Conservation (phyloP, 495 filamentous ascomycete genomes). For the Aspergillus cristatus region DNA sequence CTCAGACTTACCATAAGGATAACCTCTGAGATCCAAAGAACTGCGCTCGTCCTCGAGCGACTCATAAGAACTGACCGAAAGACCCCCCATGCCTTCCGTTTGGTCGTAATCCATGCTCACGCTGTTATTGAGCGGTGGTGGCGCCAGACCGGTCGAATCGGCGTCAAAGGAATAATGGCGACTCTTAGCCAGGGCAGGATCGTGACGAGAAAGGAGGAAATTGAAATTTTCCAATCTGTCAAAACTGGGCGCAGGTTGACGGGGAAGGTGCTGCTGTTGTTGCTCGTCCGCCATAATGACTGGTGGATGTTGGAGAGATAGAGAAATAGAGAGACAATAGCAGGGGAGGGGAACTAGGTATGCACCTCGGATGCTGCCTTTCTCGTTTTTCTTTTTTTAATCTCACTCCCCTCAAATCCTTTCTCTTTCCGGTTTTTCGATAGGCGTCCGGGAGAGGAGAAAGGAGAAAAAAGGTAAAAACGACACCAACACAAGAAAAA, state of each 20-base stretch:
- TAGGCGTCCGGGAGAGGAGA: no score
- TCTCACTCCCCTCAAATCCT: no score
- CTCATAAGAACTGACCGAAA: slow-evolving; percentile 43
- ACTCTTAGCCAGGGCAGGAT: slow-evolving; percentile 23
- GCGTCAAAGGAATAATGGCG: slow-evolving; percentile 39
- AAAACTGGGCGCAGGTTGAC: slow-evolving; percentile 19
- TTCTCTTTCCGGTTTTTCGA: slow-evolving; percentile 3
- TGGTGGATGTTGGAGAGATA: slow-evolving; percentile 11
- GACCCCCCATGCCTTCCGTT: slow-evolving; percentile 38
- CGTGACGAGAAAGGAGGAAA: slow-evolving; percentile 31
- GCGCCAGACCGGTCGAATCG: slow-evolving; percentile 27
- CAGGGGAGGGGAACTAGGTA: not conserved
- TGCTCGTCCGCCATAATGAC: slow-evolving; percentile 34
- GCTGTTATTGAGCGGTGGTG: slow-evolving; percentile 15
- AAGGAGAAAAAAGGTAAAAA: no score
- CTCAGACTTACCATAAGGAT: slow-evolving; percentile 34
- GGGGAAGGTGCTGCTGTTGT: slow-evolving; percentile 5
- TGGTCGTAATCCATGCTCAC: slow-evolving; percentile 39
- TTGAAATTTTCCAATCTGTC: slow-evolving; percentile 39
- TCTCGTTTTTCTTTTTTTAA: slow-evolving; percentile 3
- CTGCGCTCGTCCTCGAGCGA: slow-evolving; percentile 39
- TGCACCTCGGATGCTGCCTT: slow-evolving; percentile 3
- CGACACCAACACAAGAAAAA: slow-evolving; percentile 8
- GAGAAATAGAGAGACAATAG: not conserved
- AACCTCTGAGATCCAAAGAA: slow-evolving; percentile 34